Evolutionary conservation across 768 basidiomycete species (phyloP), one percentile per base, ranked within the genome.

Genomic region (Strobilomyces confusus): DNA sequence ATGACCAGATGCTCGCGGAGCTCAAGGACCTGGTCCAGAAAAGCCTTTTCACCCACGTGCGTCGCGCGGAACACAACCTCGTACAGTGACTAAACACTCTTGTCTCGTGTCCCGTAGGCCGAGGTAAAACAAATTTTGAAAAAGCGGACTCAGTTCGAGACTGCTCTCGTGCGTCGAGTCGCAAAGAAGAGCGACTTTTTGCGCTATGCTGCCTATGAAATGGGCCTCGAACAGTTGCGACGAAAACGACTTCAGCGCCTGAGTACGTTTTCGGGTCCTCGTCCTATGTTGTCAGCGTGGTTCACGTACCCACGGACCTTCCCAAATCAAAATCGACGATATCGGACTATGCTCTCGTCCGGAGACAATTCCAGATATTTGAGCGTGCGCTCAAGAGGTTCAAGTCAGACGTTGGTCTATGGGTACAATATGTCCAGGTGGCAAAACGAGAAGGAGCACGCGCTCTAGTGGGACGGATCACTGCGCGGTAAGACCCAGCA

Each of bases 171-270:
- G 9, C 81, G 94, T 37, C 81, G 91, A 47, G 79, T 90, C 33
- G 84, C 92, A 5, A 85, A 87, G 70, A 95, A 94, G 71, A 76
- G 81, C 12, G 94, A 98, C 71, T 97, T 84, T 72, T 72, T 95
- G 66, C 86, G 90, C 26, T 98, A 98, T 74, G 86, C 82, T n/a
- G 79, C 87, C 5, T 97, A 94, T 68, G 92, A 95, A 73, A 93
- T 92, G 84, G 80, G 80, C 12, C 77, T 97, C 42, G 94, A 97
- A 68, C 80, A 84, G 34, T 71, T 97, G 59, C 75, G 91, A 29
- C 76, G 81, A 61, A 92, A 93, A 65, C 78, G 93, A 49, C 77
- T 80, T 26, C 80, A 85, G 58, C 78, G 90, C 32, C 67, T 91
- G 49, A 81, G 92, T 93, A 66, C 49, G 81, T 73, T 2, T 52